phyloP scores from a whole-genome alignment of 495 filamentous ascomycete species.

The Penicillium paradoxum region DNA sequence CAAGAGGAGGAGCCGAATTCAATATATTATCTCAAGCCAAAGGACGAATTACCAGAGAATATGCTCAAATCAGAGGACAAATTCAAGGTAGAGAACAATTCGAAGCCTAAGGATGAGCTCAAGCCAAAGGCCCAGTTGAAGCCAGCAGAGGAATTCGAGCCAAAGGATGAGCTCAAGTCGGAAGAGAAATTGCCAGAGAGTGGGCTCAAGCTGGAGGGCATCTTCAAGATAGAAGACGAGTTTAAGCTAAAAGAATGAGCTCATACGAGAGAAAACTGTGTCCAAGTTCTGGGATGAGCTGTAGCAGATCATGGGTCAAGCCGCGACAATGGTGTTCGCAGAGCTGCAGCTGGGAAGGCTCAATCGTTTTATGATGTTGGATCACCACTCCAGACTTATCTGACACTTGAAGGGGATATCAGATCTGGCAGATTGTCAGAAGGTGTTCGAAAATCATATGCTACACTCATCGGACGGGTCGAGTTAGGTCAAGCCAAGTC shows the following conservation, averaged over 20 bases:
- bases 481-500: constrained; percentile 1
- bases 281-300: neutral
- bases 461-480: neutral
- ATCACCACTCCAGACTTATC: neutral
- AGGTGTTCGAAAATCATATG: neutral
- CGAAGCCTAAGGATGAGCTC: neutral
- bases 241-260: neutral
- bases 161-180: neutral
- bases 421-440: neutral
- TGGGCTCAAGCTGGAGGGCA: neutral
- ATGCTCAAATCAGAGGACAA: neutral
- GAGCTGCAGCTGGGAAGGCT: neutral
- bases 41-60: too few relatives aligned
- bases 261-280: neutral
- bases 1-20: too few relatives aligned
- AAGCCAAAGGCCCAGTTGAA: neutral
- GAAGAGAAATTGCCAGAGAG: neutral
- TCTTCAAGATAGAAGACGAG: neutral
- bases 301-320: neutral
- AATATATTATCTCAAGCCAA: too few relatives aligned
- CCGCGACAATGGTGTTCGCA: neutral
- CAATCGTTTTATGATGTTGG: too few relatives aligned
- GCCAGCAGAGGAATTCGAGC: too few relatives aligned
- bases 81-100: neutral
- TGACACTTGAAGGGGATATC: neutral